Percentiles rank a stretch among this genome's conserved stretches.
Evolutionary conservation across 306 rosid species (phyloP).

Genomic region (Spatholobus suberectus): DNA sequence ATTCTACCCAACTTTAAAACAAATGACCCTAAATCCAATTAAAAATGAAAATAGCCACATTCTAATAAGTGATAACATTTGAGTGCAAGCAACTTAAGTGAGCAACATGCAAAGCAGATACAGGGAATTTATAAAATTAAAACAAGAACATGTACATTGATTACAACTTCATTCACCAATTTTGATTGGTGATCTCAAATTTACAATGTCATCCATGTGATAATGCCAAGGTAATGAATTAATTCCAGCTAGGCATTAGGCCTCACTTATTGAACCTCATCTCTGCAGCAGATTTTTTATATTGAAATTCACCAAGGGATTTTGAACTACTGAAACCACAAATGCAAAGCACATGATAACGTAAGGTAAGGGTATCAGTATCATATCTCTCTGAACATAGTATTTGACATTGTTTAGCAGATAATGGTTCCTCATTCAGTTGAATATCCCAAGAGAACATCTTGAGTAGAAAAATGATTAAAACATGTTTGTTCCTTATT

Average conservation of each 20-base stretch:
- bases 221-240: not conserved
- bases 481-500: not conserved
- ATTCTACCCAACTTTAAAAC: not conserved
- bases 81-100: not conserved
- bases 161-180: not conserved
- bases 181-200: not conserved
- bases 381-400: not conserved
- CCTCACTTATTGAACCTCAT: not conserved
- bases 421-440: not conserved
- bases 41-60: not conserved
- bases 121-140: not conserved
- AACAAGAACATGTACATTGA: not conserved
- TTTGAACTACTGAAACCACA: not conserved
- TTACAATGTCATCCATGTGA: not conserved
- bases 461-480: not conserved
- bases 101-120: not conserved
- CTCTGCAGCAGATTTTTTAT: not conserved
- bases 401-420: conserved; percentile 2
- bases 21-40: not conserved
- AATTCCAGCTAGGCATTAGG: not conserved
- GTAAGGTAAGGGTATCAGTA: no score
- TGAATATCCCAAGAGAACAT: not conserved
- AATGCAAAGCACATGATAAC: not conserved
- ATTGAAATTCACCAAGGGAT: not conserved
- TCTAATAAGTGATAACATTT: not conserved